These are phyloP conservation scores for Nakaseomyces kungkrabaensis DNA, from an alignment of 1,139 yeast genomes.

Conservation along the genomic window DNA sequence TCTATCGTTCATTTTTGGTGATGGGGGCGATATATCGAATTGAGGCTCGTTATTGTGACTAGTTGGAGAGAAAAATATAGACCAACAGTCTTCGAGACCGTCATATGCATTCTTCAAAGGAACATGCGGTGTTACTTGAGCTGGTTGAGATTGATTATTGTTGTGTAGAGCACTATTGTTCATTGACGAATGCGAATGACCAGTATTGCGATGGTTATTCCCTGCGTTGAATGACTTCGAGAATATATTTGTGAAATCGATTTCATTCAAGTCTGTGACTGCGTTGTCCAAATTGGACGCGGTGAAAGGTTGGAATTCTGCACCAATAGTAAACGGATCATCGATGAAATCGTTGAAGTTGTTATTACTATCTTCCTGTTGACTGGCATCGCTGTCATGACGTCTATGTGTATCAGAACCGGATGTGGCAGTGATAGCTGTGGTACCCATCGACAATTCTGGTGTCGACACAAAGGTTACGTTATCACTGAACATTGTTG, in stretches of 20 bases:
- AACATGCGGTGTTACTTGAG: not conserved
- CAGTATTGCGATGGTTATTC: not conserved
- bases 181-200: not conserved
- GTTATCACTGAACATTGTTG: not conserved
- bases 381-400: not conserved
- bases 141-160: not conserved
- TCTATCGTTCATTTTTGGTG: not conserved
- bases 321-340: constrained; percentile 1
- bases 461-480: not conserved
- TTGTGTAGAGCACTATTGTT: not conserved
- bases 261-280: constrained; percentile 19
- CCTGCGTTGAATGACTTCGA: constrained; percentile 11
- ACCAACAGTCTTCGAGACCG: constrained; percentile 2
- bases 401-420: not conserved
- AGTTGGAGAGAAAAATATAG: not conserved
- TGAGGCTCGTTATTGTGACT: not conserved
- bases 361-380: not conserved
- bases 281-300: not conserved
- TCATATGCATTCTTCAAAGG: not conserved
- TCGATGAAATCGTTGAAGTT: not conserved
- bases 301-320: constrained; percentile 1
- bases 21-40: constrained; percentile 2
- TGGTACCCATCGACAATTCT: not conserved
- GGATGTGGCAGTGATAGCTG: not conserved
- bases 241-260: constrained; percentile 29